Evolutionary conservation across 805 yeast genomes (phyloP).

Genomic region (Zygosaccharomyces kombuchaensis): DNA sequence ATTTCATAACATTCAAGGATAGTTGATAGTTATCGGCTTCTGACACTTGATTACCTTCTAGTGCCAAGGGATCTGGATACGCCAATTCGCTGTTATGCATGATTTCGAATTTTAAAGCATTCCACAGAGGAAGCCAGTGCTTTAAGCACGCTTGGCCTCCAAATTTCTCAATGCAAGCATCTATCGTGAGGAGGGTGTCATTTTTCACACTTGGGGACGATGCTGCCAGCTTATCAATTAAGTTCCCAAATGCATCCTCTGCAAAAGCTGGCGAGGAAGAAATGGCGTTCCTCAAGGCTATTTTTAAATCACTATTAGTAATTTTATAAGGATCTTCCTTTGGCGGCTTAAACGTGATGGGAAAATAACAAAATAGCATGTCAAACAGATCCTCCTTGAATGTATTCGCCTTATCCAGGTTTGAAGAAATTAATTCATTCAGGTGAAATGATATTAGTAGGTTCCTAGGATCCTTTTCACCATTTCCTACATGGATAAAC

Average conservation of each 20-base stretch:
- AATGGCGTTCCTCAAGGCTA: constrained; percentile 55
- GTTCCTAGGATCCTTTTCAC: constrained; percentile 94
- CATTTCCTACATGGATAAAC: constrained; percentile 66
- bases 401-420: constrained; percentile 37
- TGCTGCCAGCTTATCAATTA: constrained; percentile 75
- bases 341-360: constrained; percentile 92
- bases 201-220: constrained; percentile 67
- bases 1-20: constrained; percentile 43
- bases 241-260: constrained; percentile 67
- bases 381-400: constrained; percentile 73
- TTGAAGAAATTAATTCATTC: constrained; percentile 43
- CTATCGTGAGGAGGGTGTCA: constrained; percentile 66
- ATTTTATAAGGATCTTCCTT: constrained; percentile 76
- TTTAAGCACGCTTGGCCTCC: constrained; percentile 45
- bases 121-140: constrained; percentile 77
- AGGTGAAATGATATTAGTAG: constrained; percentile 64
- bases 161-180: constrained; percentile 52
- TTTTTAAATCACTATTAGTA: constrained; percentile 67
- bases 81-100: constrained; percentile 67
- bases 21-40: constrained; percentile 40
- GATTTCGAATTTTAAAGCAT: constrained; percentile 83
- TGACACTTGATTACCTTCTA: constrained; percentile 28
- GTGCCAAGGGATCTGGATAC: constrained; percentile 12
- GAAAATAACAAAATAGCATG: constrained; percentile 89
- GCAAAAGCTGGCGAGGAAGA: constrained; percentile 61